phyloP scores from a whole-genome alignment of 345 rosid species.

The Boechera retrofracta region DNA sequence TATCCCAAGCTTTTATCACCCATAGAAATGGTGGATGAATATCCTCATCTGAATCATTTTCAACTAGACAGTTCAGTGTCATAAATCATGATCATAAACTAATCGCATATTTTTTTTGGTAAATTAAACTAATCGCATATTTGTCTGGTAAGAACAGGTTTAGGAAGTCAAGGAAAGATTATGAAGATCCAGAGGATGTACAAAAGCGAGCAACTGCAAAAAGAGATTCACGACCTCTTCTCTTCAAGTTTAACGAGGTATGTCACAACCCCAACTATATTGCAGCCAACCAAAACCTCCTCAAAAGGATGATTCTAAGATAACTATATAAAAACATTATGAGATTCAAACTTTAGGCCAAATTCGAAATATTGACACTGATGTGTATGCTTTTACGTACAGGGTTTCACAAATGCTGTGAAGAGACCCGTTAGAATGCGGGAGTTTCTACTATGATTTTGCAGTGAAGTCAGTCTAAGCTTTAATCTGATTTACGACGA shows the following conservation, averaged over 20 bases:
- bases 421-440: slow-evolving; percentile 79
- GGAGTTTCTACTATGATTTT: slow-evolving; percentile 61
- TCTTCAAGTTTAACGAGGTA: slow-evolving; percentile 96
- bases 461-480: not conserved
- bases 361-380: not conserved
- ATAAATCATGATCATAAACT: slow-evolving; percentile 5
- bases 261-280: slow-evolving; percentile 24
- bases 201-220: slow-evolving; percentile 52
- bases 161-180: slow-evolving; percentile 60
- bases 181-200: slow-evolving; percentile 49
- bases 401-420: slow-evolving; percentile 51
- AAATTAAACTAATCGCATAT: not conserved
- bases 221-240: slow-evolving; percentile 76
- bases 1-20: slow-evolving; percentile 3
- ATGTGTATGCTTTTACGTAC: slow-evolving; percentile 19
- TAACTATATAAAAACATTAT: not conserved
- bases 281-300: slow-evolving; percentile 5
- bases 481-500: not conserved
- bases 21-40: not conserved
- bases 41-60: not conserved
- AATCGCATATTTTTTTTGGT: not conserved
- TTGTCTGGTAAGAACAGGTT: slow-evolving; percentile 56
- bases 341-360: not conserved
- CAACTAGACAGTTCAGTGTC: not conserved
- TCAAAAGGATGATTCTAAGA: slow-evolving; percentile 6